Conservation (phyloP, 2,329 filamentous ascomycete genomes). For the Colletotrichum navitas region DNA sequence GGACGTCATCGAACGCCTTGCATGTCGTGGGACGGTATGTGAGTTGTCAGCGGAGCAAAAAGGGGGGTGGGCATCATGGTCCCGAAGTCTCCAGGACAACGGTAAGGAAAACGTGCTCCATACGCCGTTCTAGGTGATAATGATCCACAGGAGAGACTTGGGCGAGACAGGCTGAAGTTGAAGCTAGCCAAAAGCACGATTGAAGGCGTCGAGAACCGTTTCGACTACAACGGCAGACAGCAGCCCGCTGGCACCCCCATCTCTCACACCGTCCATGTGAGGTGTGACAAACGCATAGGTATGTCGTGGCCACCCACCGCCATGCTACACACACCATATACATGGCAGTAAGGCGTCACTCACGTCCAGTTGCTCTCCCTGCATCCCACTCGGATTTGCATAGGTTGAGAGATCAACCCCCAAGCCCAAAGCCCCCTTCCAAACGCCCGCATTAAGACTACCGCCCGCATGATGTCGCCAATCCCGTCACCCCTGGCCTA, state of each 20-base stretch:
- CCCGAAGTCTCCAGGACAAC: constrained; percentile 2
- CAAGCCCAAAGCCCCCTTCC: neutral
- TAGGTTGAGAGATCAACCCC: constrained; percentile 7
- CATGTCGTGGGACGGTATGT: constrained; percentile 8
- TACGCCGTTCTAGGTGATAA: constrained; percentile 12
- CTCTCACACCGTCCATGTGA: constrained; percentile 36
- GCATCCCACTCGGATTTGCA: constrained; percentile 3
- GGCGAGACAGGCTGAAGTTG: constrained; percentile 15
- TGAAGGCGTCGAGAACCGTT: constrained; percentile 19
- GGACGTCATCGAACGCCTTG: neutral
- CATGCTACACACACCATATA: neutral
- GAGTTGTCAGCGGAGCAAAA: constrained; percentile 20
- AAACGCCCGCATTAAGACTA: constrained; percentile 41
- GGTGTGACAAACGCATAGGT: constrained; percentile 18
- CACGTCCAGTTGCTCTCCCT: neutral
- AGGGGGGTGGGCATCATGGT: neutral
- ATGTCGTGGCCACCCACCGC: constrained; percentile 23
- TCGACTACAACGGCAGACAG: constrained; percentile 15
- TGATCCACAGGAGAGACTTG: constrained; percentile 3
- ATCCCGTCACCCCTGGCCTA: constrained; percentile 34
- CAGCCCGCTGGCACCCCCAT: constrained; percentile 38
- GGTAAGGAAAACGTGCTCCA: constrained; percentile 8
- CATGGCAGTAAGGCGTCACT: neutral
- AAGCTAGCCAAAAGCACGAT: neutral
- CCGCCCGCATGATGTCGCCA: constrained; percentile 39